phyloP scores from a whole-genome alignment of 164 flowering plant genomes.

The Vitis riparia region DNA sequence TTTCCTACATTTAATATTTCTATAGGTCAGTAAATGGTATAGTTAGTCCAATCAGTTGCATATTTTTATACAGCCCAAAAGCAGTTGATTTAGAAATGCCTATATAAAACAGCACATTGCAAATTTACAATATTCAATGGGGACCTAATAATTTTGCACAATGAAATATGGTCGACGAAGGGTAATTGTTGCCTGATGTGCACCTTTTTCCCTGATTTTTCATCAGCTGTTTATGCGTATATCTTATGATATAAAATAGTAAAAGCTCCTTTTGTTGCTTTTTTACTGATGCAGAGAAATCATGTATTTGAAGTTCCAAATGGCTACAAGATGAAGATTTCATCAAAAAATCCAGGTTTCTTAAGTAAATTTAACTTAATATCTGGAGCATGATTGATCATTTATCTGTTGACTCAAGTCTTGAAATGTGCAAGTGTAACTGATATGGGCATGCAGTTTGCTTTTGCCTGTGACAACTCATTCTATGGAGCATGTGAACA shows the following conservation, averaged over 20 bases:
- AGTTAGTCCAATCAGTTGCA: background rate
- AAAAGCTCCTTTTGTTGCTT: background rate
- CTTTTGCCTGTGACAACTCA: too few species aligned
- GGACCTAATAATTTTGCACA: background rate
- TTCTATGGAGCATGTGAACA: too few species aligned
- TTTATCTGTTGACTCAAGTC: background rate
- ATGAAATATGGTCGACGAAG: background rate
- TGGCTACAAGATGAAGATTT: constrained; percentile 72
- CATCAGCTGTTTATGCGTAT: background rate
- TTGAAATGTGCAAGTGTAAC: too few species aligned
- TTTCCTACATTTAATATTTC: background rate
- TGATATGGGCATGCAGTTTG: too few species aligned
- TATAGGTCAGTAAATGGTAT: background rate
- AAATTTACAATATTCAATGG: too few species aligned
- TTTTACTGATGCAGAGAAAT: constrained; percentile 62
- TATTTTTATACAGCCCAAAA: background rate
- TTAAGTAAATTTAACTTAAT: background rate
- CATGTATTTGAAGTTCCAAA: constrained; percentile 87
- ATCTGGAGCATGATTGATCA: background rate
- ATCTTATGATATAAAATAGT: background rate
- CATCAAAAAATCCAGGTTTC: constrained; percentile 67
- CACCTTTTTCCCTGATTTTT: background rate
- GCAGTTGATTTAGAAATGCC: background rate
- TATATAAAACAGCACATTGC: background rate
- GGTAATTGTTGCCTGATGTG: background rate